These are phyloP conservation scores for Parastagonospora avenae DNA, from an alignment of 2,329 filamentous ascomycete genomes.

Conservation along the genomic window DNA sequence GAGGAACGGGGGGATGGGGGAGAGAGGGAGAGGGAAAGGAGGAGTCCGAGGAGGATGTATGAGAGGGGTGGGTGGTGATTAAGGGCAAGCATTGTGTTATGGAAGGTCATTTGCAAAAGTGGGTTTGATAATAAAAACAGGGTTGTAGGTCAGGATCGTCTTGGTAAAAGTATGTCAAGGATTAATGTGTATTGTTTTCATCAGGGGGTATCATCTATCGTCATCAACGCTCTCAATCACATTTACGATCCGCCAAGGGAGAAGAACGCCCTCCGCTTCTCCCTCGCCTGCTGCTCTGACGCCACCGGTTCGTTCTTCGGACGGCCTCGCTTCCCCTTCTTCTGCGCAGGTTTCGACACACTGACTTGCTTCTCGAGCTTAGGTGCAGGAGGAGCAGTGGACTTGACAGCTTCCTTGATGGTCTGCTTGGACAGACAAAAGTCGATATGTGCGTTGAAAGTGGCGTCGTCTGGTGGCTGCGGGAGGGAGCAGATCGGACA, in stretches of 20 bases:
- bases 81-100: too few relatives aligned
- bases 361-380: slow-evolving; percentile 12
- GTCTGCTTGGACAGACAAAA: slow-evolving; percentile 84
- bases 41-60: slow-evolving; percentile 9
- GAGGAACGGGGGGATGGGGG: not conserved
- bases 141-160: too few relatives aligned
- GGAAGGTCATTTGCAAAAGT: too few relatives aligned
- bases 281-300: slow-evolving; percentile 29
- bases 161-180: too few relatives aligned
- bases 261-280: slow-evolving; percentile 43
- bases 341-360: slow-evolving; percentile 16
- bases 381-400: slow-evolving; percentile 23
- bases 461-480: slow-evolving; percentile 73
- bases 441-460: slow-evolving; percentile 92
- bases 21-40: slow-evolving; percentile 1
- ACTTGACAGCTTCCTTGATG: slow-evolving; percentile 80
- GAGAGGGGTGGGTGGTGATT: slow-evolving; percentile 11
- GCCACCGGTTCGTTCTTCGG: slow-evolving; percentile 28
- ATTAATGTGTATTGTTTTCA: too few relatives aligned
- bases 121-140: too few relatives aligned
- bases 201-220: too few relatives aligned
- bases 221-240: not conserved
- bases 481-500: slow-evolving; percentile 87
- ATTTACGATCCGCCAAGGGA: slow-evolving; percentile 14
- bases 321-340: slow-evolving; percentile 38